Evolutionary conservation across 768 basidiomycete species (phyloP).

Genomic region (Serendipita vermifera): DNA sequence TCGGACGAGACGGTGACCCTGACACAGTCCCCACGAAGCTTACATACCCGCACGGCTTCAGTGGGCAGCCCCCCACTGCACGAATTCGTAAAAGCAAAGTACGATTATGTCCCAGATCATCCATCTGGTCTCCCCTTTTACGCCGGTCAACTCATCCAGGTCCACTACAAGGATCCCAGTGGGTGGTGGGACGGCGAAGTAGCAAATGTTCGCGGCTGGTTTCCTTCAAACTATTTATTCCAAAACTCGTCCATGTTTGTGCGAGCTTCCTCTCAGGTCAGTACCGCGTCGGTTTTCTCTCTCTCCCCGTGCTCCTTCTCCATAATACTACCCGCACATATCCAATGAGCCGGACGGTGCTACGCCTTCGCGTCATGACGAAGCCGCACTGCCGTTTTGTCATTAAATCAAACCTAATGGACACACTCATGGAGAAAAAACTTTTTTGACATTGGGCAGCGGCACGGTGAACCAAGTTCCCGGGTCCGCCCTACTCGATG

Average conservation of each 20-base stretch:
- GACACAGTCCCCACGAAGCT: too few relatives aligned
- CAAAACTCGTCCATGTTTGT: slow-evolving; percentile 3
- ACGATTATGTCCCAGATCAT: slow-evolving; percentile 69
- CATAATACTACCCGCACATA: not conserved
- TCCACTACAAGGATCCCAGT: slow-evolving; percentile 71
- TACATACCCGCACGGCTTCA: too few relatives aligned
- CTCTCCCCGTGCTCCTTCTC: not conserved
- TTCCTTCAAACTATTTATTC: slow-evolving; percentile 79
- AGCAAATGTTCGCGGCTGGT: slow-evolving; percentile 67
- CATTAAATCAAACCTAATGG: too few relatives aligned
- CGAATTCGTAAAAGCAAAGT: slow-evolving; percentile 82
- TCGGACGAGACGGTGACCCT: too few relatives aligned
- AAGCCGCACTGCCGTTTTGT: too few relatives aligned
- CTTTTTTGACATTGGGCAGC: too few relatives aligned
- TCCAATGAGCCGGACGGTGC: too few relatives aligned
- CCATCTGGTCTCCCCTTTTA: slow-evolving; percentile 78
- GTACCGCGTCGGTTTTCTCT: not conserved
- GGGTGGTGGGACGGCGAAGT: slow-evolving; percentile 98
- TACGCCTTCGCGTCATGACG: too few relatives aligned
- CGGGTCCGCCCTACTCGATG: slow-evolving; percentile 1
- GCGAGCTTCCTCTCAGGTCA: not conserved
- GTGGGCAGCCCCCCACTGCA: too few relatives aligned
- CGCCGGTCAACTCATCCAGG: slow-evolving; percentile 82
- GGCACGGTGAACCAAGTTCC: not conserved
- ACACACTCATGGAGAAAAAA: too few relatives aligned